Evolutionary conservation across 2,329 filamentous ascomycete species (phyloP).

Genomic region (Metarhizium guizhouense): DNA sequence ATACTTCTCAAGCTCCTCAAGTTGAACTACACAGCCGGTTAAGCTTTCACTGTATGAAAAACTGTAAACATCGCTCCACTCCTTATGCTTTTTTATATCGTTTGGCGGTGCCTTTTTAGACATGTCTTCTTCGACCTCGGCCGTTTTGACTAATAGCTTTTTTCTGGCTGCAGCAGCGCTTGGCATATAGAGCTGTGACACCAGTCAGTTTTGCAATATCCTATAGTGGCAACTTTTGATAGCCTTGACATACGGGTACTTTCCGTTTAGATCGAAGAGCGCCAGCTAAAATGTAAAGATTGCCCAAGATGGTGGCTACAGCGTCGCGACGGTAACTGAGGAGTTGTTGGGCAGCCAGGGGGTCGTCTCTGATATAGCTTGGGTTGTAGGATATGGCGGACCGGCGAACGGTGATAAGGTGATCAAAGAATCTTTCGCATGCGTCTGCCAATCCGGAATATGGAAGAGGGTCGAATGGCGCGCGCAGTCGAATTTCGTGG

Average conservation of each 20-base stretch:
- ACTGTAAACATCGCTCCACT: conserved; percentile 49
- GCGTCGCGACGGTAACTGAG: conserved; percentile 45
- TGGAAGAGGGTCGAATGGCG: conserved; percentile 45
- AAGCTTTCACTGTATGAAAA: conserved; percentile 45
- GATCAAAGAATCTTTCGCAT: conserved; percentile 51
- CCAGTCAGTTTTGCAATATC: not conserved
- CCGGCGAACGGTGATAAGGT: conserved; percentile 48
- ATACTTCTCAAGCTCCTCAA: conserved; percentile 45
- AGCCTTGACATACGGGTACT: conserved; percentile 33
- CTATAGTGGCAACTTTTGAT: too few relatives aligned
- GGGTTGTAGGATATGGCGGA: conserved; percentile 49
- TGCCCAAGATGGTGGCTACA: conserved; percentile 47
- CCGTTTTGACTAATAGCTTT: conserved; percentile 40
- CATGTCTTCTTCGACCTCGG: conserved; percentile 33
- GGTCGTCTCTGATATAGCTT: conserved; percentile 39
- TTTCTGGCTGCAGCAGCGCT: conserved; percentile 45
- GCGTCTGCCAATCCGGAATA: conserved; percentile 47
- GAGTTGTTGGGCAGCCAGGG: conserved; percentile 38
- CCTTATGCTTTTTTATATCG: conserved; percentile 26
- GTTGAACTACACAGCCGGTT: conserved; percentile 44
- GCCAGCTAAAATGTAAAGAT: conserved; percentile 48
- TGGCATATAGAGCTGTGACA: conserved; percentile 40
- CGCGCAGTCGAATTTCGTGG: conserved; percentile 50
- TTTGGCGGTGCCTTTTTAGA: conserved; percentile 11
- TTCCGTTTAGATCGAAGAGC: conserved; percentile 40